Conservation (phyloP, 2,329 filamentous ascomycete species). For the Davidsoniella neocaledoniae region DNA sequence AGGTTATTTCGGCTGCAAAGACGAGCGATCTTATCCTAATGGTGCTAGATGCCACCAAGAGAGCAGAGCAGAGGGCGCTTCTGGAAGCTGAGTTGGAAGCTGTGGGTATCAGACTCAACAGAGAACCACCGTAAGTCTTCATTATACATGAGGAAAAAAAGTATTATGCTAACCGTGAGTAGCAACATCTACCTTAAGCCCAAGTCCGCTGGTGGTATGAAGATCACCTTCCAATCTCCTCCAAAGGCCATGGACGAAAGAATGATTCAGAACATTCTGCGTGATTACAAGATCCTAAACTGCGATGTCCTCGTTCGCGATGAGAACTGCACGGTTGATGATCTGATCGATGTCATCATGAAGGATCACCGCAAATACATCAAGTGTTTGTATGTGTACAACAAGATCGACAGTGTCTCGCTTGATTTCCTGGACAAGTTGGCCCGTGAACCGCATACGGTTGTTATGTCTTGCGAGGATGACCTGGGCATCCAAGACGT, state of each 20-base stretch:
- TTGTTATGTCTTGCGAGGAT: conserved; percentile 94
- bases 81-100: conserved; percentile 87
- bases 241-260: conserved; percentile 91
- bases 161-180: not conserved
- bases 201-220: conserved; percentile 96
- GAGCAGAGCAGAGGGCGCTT: conserved; percentile 76
- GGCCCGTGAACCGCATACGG: conserved; percentile 82
- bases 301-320: conserved; percentile 91
- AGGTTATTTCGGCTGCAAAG: conserved; percentile 96
- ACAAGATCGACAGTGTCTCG: conserved; percentile 94
- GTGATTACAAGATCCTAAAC: conserved; percentile 98
- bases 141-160: not conserved
- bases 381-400: conserved; percentile 89
- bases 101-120: conserved; percentile 84
- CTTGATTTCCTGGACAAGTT: conserved; percentile 86
- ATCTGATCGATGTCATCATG: conserved; percentile 99
- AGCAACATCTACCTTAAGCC: conserved; percentile 94
- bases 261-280: conserved; percentile 93
- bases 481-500: conserved; percentile 89
- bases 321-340: conserved; percentile 88
- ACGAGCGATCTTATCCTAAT: conserved; percentile 95
- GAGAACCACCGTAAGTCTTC: conserved; percentile 59
- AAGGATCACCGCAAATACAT: conserved; percentile 98
- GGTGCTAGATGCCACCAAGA: conserved; percentile 92
- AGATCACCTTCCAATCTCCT: conserved; percentile 83